Evolutionary conservation across 345 rosid species (phyloP).

Genomic region (Moricandia arvensis): DNA sequence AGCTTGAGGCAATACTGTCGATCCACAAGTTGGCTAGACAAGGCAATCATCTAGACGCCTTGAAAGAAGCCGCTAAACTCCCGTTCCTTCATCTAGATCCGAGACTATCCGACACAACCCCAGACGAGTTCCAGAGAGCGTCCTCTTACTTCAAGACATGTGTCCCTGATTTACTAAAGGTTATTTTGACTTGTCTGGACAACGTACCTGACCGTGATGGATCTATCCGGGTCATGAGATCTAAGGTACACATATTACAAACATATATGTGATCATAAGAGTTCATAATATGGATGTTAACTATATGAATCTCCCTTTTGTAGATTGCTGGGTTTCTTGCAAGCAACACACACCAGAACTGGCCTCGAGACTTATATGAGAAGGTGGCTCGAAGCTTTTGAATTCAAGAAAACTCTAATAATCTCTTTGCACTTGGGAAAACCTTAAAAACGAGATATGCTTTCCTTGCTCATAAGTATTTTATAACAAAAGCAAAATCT

Average conservation of each 20-base stretch:
- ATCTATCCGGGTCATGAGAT: conserved; percentile 72
- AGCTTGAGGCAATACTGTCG: conserved; percentile 86
- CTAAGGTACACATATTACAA: conserved; percentile 57
- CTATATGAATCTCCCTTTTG: conserved; percentile 9
- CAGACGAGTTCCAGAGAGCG: conserved; percentile 53
- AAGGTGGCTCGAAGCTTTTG: conserved; percentile 72
- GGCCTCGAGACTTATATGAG: conserved; percentile 82
- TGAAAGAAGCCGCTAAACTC: conserved; percentile 78
- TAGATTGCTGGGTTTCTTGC: conserved; percentile 82
- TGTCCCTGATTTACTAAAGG: conserved; percentile 72
- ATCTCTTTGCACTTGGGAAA: neutral
- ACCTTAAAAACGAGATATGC: neutral
- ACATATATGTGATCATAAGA: neutral
- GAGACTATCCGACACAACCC: conserved; percentile 52
- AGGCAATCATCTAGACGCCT: conserved; percentile 67
- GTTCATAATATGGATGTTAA: neutral
- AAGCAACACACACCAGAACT: conserved; percentile 61
- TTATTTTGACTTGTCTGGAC: conserved; percentile 74
- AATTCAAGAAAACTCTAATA: conserved; percentile 9
- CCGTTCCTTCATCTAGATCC: conserved; percentile 88
- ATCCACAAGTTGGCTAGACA: conserved; percentile 62
- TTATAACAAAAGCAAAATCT: conserved; percentile 4
- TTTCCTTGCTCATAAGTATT: neutral
- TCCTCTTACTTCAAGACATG: conserved; percentile 77
- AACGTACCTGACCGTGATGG: conserved; percentile 79